Conservation (phyloP, 2,329 filamentous ascomycete genomes). For the Colletotrichum euphorbiae region DNA sequence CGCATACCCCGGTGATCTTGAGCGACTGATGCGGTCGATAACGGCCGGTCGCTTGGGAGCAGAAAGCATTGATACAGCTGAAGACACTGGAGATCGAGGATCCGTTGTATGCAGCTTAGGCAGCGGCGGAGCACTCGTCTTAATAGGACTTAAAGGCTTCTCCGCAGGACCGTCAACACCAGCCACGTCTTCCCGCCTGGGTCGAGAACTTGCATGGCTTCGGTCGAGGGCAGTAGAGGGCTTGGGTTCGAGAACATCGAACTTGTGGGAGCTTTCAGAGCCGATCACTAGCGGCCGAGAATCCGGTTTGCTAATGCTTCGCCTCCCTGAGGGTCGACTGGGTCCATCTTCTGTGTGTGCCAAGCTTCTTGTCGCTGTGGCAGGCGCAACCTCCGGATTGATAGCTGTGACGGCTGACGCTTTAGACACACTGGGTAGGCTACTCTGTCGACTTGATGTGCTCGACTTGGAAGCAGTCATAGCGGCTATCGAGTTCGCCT, state of each 20-base stretch:
- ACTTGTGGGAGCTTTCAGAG: constrained; percentile 52
- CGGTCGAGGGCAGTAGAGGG: constrained; percentile 46
- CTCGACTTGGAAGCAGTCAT: constrained; percentile 58
- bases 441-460: constrained; percentile 52
- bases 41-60: constrained; percentile 60
- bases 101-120: constrained; percentile 49
- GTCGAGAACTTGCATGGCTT: constrained; percentile 44
- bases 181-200: constrained; percentile 56
- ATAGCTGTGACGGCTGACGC: constrained; percentile 55
- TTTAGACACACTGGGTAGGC: constrained; percentile 55
- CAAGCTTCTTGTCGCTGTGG: constrained; percentile 58
- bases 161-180: constrained; percentile 60
- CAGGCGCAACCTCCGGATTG: constrained; percentile 60
- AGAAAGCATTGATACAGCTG: constrained; percentile 53
- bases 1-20: constrained; percentile 55
- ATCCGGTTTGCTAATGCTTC: constrained; percentile 58
- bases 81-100: constrained; percentile 50
- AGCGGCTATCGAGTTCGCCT: constrained; percentile 61
- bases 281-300: constrained; percentile 50
- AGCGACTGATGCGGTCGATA: constrained; percentile 66
- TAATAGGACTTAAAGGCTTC: constrained; percentile 57
- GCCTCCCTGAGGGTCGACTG: constrained; percentile 51
- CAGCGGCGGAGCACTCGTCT: constrained; percentile 48
- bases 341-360: constrained; percentile 57
- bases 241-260: constrained; percentile 53